These are phyloP conservation scores for Marchantia polymorpha DNA, from an alignment of 225 moss, liverwort and hornwort species.

Conservation along the genomic window DNA sequence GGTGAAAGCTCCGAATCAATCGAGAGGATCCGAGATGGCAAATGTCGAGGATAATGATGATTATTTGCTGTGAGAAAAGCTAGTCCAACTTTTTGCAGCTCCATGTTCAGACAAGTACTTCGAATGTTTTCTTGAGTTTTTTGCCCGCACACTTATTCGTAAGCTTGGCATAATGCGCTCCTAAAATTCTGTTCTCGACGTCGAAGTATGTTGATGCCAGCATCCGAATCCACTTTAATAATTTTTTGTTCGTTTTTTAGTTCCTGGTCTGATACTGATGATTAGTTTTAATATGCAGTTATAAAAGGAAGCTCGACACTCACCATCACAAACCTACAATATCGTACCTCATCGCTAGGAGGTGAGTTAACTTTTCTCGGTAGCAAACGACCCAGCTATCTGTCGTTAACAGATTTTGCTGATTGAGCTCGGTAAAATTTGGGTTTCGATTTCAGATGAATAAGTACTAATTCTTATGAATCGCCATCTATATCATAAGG, in stretches of 20 bases:
- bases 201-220: not conserved
- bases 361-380: slow-evolving; percentile 11
- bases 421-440: too few relatives aligned
- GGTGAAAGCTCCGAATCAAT: slow-evolving; percentile 6
- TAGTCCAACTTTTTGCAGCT: slow-evolving; percentile 2
- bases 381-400: not conserved
- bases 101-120: too few relatives aligned
- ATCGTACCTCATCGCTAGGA: slow-evolving; percentile 48
- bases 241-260: not conserved
- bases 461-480: too few relatives aligned
- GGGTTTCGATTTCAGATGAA: too few relatives aligned
- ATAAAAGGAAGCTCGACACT: slow-evolving; percentile 44
- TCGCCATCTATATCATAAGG: too few relatives aligned
- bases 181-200: not conserved
- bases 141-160: not conserved
- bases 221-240: not conserved
- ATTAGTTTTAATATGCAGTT: slow-evolving; percentile 20
- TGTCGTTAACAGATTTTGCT: not conserved
- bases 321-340: slow-evolving; percentile 52
- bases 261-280: not conserved
- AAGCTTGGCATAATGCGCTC: not conserved
- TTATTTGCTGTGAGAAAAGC: slow-evolving; percentile 31
- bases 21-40: not conserved
- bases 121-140: not conserved
- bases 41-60: slow-evolving; percentile 2